Base-by-base conservation (phyloP, 1,284 basidiomycete species). In the Fomitiporia mediterranea region DNA sequence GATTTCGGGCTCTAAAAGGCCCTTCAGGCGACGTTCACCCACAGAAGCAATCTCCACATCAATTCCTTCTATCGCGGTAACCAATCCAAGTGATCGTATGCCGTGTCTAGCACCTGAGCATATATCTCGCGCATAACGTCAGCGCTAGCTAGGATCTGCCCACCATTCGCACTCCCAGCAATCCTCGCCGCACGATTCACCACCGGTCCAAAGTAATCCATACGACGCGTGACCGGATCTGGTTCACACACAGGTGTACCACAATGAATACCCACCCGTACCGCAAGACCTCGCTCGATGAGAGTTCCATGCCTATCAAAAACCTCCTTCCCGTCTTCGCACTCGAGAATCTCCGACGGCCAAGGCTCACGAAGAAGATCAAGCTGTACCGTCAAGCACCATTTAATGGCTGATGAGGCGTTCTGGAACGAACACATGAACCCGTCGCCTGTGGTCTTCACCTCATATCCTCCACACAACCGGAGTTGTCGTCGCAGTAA, bases 391-490 rank as follows among this genome's bases (percentile, higher is more conserved):
- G 82, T 86, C 67, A 98, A 80, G 65, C 89, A 91, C 92, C 94
- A 99, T 75, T 94, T 84, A 35, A 99, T 70, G 0, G 94, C 97
- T 0, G 91, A 81, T 2, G 92, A 79, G 5, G 94, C 84, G 4
- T 85, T 91, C 7, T 91, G 90, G 80, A 99, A 99, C 15, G 94
- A 95, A 48, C 96, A 95, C 91, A 99, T 97, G 77, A 99, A 99
- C 0, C 96, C 88, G 67, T 99, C 97, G 35, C 97, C 97, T 86
- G 99, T 97, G 19, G 97, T 99, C 73, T 99, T 99, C 66, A 98
- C 96, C 72, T 99, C 95, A 71, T 98, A 99, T 0, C 97, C 97
- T 40, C 94, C 95, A 66, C 95, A 96, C 52, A 91, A 79, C 30
- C 96, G 84, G 42, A 99, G 74, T 63, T 92, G 88, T 8, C 95